Percentiles rank a stretch among this genome's conserved stretches.
Conservation (phyloP, 139 green algal genomes). For the Chlorella sp. region DNA sequence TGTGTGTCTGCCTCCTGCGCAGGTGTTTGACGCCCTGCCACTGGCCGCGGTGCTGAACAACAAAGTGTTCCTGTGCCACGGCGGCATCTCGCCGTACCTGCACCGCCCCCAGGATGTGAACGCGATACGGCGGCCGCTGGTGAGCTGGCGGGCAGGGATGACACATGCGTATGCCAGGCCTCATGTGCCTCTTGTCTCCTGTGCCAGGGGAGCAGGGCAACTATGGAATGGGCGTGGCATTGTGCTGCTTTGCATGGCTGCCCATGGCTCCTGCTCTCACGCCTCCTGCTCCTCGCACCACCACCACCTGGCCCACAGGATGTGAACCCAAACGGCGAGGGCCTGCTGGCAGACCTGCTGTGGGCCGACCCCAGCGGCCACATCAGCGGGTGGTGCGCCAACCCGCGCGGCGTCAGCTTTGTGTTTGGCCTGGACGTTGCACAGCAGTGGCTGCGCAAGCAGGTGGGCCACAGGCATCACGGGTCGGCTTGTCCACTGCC, state of each 20-base stretch:
- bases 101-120: conserved; percentile 18
- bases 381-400: conserved; percentile 22
- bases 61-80: conserved; percentile 81
- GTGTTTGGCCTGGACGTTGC: conserved; percentile 28
- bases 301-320: neutral
- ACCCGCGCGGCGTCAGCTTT: conserved; percentile 20
- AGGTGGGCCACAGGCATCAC: too few relatives aligned
- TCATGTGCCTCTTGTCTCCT: too few relatives aligned
- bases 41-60: conserved; percentile 68
- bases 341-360: conserved; percentile 35
- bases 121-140: conserved; percentile 17
- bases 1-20: neutral
- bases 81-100: conserved; percentile 51
- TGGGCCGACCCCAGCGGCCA: conserved; percentile 32
- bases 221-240: too few relatives aligned
- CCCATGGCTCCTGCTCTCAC: neutral
- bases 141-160: neutral
- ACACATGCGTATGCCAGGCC: too few relatives aligned
- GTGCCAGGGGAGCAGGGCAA: too few relatives aligned
- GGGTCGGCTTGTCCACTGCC: too few relatives aligned
- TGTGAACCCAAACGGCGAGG: neutral
- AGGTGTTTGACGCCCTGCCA: conserved; percentile 70
- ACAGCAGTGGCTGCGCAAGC: neutral
- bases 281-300: neutral
- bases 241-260: neutral